Evolutionary conservation across 179 eudicot genomes (phyloP).

Genomic region (Corrigiola litoralis): DNA sequence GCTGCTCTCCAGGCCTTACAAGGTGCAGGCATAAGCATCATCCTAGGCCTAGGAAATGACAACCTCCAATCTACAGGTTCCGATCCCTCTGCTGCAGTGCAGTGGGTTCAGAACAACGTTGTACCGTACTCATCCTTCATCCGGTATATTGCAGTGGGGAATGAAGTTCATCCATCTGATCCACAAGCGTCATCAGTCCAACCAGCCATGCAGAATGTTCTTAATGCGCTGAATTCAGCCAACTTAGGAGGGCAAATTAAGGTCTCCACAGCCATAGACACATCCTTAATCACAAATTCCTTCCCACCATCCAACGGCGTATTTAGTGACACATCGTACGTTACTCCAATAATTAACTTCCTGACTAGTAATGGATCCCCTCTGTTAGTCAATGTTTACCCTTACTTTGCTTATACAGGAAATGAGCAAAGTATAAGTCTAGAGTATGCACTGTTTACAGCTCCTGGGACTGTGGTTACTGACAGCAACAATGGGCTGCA

Average conservation of each 20-base stretch:
- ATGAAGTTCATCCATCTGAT: constrained; percentile 37
- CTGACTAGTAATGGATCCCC: constrained; percentile 24
- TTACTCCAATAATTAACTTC: constrained; percentile 25
- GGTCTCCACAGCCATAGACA: constrained; percentile 29
- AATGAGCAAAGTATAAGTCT: constrained; percentile 9
- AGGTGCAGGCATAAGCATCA: constrained; percentile 40
- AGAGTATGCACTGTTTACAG: constrained; percentile 35
- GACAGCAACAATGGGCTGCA: constrained; percentile 17
- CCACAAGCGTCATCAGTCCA: constrained; percentile 26
- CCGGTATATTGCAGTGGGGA: constrained; percentile 58
- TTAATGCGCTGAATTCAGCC: constrained; percentile 27
- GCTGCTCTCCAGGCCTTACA: constrained; percentile 40
- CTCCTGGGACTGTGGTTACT: constrained; percentile 5
- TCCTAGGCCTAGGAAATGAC: constrained; percentile 34
- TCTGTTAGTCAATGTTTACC: constrained; percentile 26
- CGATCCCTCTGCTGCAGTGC: constrained; percentile 25
- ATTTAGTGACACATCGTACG: constrained; percentile 11
- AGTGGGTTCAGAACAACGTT: constrained; percentile 45
- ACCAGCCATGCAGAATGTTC: constrained; percentile 54
- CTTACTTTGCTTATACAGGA: constrained; percentile 19
- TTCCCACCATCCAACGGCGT: constrained; percentile 29
- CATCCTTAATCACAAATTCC: constrained; percentile 8
- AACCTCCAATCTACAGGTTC: constrained; percentile 26
- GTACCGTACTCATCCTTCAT: constrained; percentile 34
- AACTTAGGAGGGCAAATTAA: constrained; percentile 37